Evolutionary conservation across 2,329 filamentous ascomycete species (phyloP), one percentile per base, ranked within the genome.

Genomic region (Tothia fuscella): DNA sequence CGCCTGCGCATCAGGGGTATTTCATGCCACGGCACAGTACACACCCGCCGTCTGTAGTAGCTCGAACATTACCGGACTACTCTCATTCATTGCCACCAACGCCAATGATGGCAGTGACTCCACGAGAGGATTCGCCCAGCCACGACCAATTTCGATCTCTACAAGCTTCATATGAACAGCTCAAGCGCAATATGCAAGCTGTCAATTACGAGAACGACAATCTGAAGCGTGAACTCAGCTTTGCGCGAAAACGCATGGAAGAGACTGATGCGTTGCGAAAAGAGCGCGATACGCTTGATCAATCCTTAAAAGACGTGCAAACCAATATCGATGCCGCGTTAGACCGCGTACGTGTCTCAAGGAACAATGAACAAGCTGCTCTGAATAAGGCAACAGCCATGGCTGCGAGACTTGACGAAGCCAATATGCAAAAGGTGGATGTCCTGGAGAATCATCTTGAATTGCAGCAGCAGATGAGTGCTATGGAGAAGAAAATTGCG

Each of bases 381-480:
- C 39, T 21, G 33, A 44, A 43, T 16, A 38, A 42, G 20, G 22
- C 29, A 13, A 26, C 22, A 14, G 31, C 26, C 13, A 16, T 43
- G n/a, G 19, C 22, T 5, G 14, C 22, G 12, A 43, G 32, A 19
- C 22, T 38, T 14, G 41, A 43, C 28, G 33, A 43, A 19, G 42
- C 36, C 10, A 67, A 67, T 44, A 53, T 55, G 13, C 55, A 62
- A 42, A 63, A 61, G 40, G 33, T 63, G 0, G 65, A 67, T 43
- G 58, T 52, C 4, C 47, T 57, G 9, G 52, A 58, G 44, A 52
- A 50, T 12, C 53, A 55, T 28, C 46, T 53, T 38, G 50, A 56
- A 24, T 51, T 59, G 9, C 55, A 62, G 40, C 55, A 61, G 34
- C 52, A 60, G 34, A 42, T 62, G 16, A 30, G 20, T 19, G 20